phyloP scores from a whole-genome alignment of 352 stramenopile species.

The Thalassiosira hispida region DNA sequence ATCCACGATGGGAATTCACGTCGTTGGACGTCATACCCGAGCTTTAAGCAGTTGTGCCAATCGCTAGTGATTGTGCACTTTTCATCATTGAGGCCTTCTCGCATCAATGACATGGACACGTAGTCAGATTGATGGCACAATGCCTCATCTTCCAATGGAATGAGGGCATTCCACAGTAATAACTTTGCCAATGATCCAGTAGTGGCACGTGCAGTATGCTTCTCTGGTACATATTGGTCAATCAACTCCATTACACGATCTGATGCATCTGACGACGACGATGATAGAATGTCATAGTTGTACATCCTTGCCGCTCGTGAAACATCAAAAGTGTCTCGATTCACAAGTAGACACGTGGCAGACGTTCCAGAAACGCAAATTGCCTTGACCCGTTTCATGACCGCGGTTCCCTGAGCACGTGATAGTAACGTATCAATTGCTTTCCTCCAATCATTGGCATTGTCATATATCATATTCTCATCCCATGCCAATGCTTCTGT shows the following conservation, averaged over 20 bases:
- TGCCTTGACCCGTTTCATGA: constrained; percentile 55
- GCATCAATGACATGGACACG: constrained; percentile 67
- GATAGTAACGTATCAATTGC: constrained; percentile 65
- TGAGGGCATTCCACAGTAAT: constrained; percentile 71
- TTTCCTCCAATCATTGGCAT: constrained; percentile 66
- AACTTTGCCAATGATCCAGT: constrained; percentile 82
- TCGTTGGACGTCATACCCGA: constrained; percentile 79
- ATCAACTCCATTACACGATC: constrained; percentile 62
- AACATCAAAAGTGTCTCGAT: constrained; percentile 49
- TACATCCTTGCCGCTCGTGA: constrained; percentile 76
- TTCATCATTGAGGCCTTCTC: constrained; percentile 34
- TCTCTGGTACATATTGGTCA: constrained; percentile 63
- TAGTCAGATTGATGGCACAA: constrained; percentile 84
- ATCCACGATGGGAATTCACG: constrained; percentile 77
- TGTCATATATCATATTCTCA: constrained; percentile 61
- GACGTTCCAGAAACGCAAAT: constrained; percentile 83
- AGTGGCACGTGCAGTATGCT: constrained; percentile 65
- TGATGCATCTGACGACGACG: constrained; percentile 7
- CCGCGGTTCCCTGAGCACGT: constrained; percentile 25
- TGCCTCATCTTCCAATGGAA: constrained; percentile 58
- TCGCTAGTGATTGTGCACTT: constrained; percentile 58
- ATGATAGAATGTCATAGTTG: constrained; percentile 70
- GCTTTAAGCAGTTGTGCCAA: constrained; percentile 85
- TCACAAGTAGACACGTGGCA: constrained; percentile 73
- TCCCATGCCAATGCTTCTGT: constrained; percentile 58